Base-by-base conservation (phyloP, 768 basidiomycete genomes). In the Leccinum obscurum region DNA sequence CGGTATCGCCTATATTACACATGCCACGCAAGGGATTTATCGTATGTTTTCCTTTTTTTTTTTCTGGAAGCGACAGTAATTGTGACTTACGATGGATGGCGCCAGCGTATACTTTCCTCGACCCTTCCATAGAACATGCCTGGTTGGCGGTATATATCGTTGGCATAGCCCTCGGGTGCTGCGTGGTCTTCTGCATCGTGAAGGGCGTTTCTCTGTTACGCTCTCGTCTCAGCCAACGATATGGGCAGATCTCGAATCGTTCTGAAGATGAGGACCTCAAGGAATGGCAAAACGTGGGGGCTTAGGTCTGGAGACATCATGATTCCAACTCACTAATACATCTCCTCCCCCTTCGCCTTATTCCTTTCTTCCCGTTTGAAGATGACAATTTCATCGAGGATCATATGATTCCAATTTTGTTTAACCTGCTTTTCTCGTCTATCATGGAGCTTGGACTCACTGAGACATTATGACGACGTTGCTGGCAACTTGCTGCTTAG, bases 1-100 rank as follows among this genome's bases (percentile, higher is more conserved):
- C 17, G 87, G 81, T 24, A 73, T 91, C 1, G 89, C 88, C 11
- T 92, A 90, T 64, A 80, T 92, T 56, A 88, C 87, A 0, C 64
- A 80, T 52, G 82, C 74, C 0, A 81, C 82, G 0, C 86, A 88
- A 66, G 82, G 83, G 0, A 81, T 87, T 66, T 91, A 90, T 68
- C 70, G 89, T 90, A 62, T 56, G 85, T 71, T 41, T 17, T 0
- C 0, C 3, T 3, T 24, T 78, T 55, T 2, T 32, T 35, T 35
- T 26, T 9, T 17, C 15, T 28, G n/a, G 22, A 6, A 13, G 9
- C 13, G 22, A 34, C 10, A 35, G 17, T n/a, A 22, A 26, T 26
- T n/a, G 32, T 15, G 7, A 53, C 8, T 68, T 37, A 69, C 46
- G 51, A 56, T 11, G 15, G 6, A n/a, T 30, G 48, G 14, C 14